These are phyloP conservation scores for Lanmaoa rubissima DNA, from an alignment of 768 basidiomycete genomes.

Conservation along the genomic window DNA sequence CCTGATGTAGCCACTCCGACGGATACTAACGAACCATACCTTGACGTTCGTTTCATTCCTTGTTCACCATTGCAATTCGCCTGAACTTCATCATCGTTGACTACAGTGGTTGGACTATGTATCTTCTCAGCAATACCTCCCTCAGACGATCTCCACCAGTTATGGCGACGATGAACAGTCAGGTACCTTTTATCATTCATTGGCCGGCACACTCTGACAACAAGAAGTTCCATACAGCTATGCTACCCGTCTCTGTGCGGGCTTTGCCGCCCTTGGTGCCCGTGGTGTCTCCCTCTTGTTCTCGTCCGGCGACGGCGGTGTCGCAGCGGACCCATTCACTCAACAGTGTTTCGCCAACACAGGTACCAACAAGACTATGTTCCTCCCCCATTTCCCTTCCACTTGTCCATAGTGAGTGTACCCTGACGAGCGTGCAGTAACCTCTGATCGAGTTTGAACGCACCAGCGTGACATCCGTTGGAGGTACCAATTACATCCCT, in stretches of 20 bases:
- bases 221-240: conserved; percentile 51
- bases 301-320: conserved; percentile 66
- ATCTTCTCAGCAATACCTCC: conserved; percentile 41
- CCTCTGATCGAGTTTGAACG: not conserved
- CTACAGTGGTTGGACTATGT: conserved; percentile 62
- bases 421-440: not conserved
- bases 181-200: conserved; percentile 33
- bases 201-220: not conserved
- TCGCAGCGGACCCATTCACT: conserved; percentile 58
- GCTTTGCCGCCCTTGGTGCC: conserved; percentile 66
- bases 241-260: conserved; percentile 55
- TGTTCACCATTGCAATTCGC: not conserved
- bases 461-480: conserved; percentile 66
- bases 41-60: conserved; percentile 31
- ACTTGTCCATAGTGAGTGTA: conserved; percentile 52
- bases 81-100: conserved; percentile 3
- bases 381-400: conserved; percentile 62
- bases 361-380: conserved; percentile 50
- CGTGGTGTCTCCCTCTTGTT: conserved; percentile 66
- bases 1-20: conserved; percentile 42
- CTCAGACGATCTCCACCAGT: conserved; percentile 66
- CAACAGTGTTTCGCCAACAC: conserved; percentile 59
- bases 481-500: conserved; percentile 58
- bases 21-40: conserved; percentile 51
- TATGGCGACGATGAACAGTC: conserved; percentile 76